Evolutionary conservation across 2,329 filamentous ascomycete species (phyloP), one percentile per base, ranked within the genome.

Genomic region (Xylariaceae sp.): DNA sequence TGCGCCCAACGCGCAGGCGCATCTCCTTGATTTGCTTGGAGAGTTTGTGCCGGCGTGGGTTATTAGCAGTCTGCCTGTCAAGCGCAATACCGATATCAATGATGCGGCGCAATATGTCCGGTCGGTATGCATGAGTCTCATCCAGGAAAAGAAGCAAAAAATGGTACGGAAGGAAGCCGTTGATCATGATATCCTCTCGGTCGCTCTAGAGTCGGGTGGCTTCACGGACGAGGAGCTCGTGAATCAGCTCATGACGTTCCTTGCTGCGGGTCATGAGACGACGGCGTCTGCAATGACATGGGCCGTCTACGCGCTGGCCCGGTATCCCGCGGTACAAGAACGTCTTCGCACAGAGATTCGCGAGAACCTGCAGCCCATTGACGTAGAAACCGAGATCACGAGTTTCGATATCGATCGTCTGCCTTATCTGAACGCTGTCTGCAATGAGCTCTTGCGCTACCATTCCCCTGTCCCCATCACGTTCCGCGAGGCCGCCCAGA

Each of bases 41-140:
- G 71, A 87, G n/a, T 68, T 94, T 54, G 63, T 95, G 0, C 86
- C 88, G 0, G 71, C 76, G 3, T 83, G 82, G 77, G 51, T 94
- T 6, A 71, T 92, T 7, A 74, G 74, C 5, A 75, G 72, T 2
- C 73, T 97, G 0, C 92, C 93, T 0, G 66, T 93, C 35, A 80
- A 86, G 65, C 82, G 86, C 60, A 96, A 93, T 73, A 75, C 76
- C n/a, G 82, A 87, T 13, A 77, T 92, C 23, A 69, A 78, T 7
- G 74, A 74, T 3, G 86, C 87, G 0, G 77, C 81, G 7, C 69
- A 70, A 5, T 77, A 80, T 51, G 87, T 94, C 68, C 86, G 89
- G 51, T 74, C 78, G 18, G 81, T 86, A 0, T 92, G 89, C 63
- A 78, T 80, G 1, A 79, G 88, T 50, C 78, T 96, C 39, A 87